Evolutionary conservation across 2,329 filamentous ascomycete genomes (phyloP), one percentile per base, ranked within the genome.

Genomic region (Fusarium multiceps): DNA sequence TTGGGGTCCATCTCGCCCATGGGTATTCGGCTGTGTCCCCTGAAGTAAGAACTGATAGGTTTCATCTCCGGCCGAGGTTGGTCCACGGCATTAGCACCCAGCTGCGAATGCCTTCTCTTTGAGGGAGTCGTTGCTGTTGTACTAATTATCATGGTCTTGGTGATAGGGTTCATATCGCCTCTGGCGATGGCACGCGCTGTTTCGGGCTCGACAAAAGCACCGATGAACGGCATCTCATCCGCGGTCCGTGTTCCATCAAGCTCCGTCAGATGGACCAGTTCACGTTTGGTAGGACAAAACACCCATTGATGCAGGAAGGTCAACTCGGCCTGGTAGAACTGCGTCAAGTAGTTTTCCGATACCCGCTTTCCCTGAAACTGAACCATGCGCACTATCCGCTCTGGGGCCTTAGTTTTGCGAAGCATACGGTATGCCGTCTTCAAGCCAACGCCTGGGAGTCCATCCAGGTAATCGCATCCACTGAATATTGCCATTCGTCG

Each of bases 301-400:
- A 98, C 95, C 81, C 96, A 92, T 81, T 98, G 96, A 76, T 98
- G 92, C 20, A 98, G 82, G 76, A 99, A 99, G 0, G 96, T 98
- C 72, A 93, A 84, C 79, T 99, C 96, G 0, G 96, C 96, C 77
- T 95, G 90, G 66, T 89, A 87, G 78, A 98, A 99, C 21, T 88
- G 85, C 10, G 92, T 89, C 28, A 96, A 82, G 77, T 98, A 99
- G 66, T 92, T 91, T 41, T 90, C 83, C 1, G 96, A 94, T 12
- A 99, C 87, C 73, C 90, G 91, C 78, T 97, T 94, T 20, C 93
- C 94, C 57, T 98, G 94, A 71, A 98, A 97, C 72, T 94, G 93
- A 21, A 97, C 83, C 82, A 93, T 92, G 54, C 90, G 90, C 59
- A 99, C 82, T 20, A 97, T 87, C 62, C 90, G 91, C 55, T 98